Evolutionary conservation across 2,329 filamentous ascomycete species (phyloP).

Genomic region (Epichloe bromicola): DNA sequence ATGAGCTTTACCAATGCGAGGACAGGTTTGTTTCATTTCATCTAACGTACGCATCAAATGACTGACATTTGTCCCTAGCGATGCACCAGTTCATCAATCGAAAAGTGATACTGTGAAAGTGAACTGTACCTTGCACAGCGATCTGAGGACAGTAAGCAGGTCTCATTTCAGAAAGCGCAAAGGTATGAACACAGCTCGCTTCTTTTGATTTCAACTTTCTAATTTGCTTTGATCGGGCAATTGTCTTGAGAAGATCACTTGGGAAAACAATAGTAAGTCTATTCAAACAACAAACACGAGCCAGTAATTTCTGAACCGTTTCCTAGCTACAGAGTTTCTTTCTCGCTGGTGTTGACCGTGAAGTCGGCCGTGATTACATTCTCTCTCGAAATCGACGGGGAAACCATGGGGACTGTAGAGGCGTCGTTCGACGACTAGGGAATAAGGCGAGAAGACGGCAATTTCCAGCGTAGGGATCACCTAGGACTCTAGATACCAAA

Average conservation of each 20-base stretch:
- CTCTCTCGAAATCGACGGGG: not conserved
- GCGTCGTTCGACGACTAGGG: not conserved
- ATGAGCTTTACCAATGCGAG: not conserved
- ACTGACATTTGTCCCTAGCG: not conserved
- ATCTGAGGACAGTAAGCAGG: not conserved
- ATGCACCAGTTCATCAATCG: not conserved
- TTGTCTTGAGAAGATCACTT: no score
- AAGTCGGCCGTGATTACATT: conserved; percentile 4
- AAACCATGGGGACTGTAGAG: not conserved
- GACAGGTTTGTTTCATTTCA: not conserved
- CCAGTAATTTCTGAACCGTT: no score
- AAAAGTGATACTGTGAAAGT: not conserved
- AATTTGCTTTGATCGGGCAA: no score
- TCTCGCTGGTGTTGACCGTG: not conserved
- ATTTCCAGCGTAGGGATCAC: no score
- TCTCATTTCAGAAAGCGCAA: not conserved
- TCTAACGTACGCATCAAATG: not conserved
- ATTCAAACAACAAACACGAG: no score
- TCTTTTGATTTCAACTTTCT: no score
- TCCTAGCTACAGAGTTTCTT: not conserved
- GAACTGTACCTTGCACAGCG: not conserved
- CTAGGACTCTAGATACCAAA: no score
- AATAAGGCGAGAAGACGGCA: no score
- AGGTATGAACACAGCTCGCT: no score
- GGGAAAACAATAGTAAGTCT: no score